These are phyloP conservation scores for Jamesozyma gamospora DNA, from an alignment of 805 yeast species.

Conservation along the genomic window DNA sequence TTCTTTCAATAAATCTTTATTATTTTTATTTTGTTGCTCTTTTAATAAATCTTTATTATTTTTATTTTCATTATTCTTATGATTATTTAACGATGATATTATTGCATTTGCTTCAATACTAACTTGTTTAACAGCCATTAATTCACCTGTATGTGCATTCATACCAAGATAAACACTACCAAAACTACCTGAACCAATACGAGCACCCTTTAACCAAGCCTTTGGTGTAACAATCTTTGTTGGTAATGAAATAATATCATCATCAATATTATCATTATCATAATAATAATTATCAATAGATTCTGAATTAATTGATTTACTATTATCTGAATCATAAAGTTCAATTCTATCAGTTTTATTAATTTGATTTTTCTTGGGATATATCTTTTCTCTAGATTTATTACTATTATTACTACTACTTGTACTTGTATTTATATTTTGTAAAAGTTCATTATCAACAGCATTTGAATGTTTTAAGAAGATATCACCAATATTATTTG, in stretches of 20 bases:
- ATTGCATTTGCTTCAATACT: constrained; percentile 34
- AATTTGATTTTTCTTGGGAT: constrained; percentile 6
- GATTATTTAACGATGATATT: constrained; percentile 2
- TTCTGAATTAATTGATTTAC: neutral
- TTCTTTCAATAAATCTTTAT: too few species aligned
- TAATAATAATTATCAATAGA: constrained; percentile 1
- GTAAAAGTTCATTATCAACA: constrained; percentile 39
- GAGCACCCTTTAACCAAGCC: constrained; percentile 86
- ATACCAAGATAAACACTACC: constrained; percentile 90
- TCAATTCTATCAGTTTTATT: neutral
- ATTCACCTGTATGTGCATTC: constrained; percentile 85
- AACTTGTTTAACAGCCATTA: constrained; percentile 96
- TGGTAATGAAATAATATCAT: constrained; percentile 31
- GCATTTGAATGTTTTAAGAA: constrained; percentile 45
- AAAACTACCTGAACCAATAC: constrained; percentile 90
- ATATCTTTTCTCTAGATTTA: constrained; percentile 33
- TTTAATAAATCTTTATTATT: neutral
- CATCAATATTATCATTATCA: constrained; percentile 10
- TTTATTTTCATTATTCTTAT: constrained; percentile 23
- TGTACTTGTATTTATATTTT: constrained; percentile 16
- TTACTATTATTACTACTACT: too few species aligned
- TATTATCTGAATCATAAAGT: constrained; percentile 1
- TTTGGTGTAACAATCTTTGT: constrained; percentile 45
- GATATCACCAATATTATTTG: constrained; percentile 55
- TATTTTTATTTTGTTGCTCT: constrained; percentile 4